phyloP scores from a whole-genome alignment of 257 asterid species.

The Schizonepeta tenuifolia region DNA sequence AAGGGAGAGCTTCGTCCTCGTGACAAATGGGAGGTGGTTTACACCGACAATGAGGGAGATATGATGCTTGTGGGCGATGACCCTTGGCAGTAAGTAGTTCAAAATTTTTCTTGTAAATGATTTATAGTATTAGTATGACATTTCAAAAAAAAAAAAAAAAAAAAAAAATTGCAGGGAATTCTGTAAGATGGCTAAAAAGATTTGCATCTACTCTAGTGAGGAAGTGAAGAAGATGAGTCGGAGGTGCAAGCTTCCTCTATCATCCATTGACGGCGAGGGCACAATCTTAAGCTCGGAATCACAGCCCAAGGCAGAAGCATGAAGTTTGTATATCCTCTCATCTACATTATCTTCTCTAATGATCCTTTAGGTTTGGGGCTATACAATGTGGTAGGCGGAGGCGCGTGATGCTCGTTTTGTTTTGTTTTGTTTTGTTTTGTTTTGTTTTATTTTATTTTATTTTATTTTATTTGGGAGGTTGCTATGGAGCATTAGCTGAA shows the following conservation, averaged over 20 bases:
- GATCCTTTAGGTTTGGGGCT: constrained; percentile 30
- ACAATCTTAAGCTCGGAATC: constrained; percentile 50
- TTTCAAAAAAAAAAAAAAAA: no score
- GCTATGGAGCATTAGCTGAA: constrained; percentile 37
- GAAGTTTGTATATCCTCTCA: constrained; percentile 36
- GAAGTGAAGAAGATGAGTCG: constrained; percentile 81
- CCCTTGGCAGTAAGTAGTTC: constrained; percentile 72
- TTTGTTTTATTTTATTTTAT: no score
- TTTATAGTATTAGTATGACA: not conserved
- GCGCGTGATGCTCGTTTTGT: constrained; percentile 27
- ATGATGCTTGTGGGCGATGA: constrained; percentile 90
- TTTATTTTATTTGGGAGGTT: constrained; percentile 34
- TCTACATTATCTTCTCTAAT: constrained; percentile 25
- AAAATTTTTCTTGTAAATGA: not conserved
- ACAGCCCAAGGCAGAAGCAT: constrained; percentile 54
- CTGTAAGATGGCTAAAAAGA: constrained; percentile 66
- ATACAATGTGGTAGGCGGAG: constrained; percentile 32
- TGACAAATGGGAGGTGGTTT: constrained; percentile 72
- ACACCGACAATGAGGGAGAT: constrained; percentile 77
- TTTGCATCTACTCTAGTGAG: constrained; percentile 66
- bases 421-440: no score
- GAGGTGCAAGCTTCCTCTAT: constrained; percentile 51
- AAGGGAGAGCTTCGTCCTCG: constrained; percentile 71
- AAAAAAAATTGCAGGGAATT: constrained; percentile 89
- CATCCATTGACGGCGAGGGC: constrained; percentile 49